Percentiles rank a stretch among this genome's conserved stretches.
These are phyloP conservation scores for Vicia faba DNA, from an alignment of 306 rosid genomes.

Conservation along the genomic window DNA sequence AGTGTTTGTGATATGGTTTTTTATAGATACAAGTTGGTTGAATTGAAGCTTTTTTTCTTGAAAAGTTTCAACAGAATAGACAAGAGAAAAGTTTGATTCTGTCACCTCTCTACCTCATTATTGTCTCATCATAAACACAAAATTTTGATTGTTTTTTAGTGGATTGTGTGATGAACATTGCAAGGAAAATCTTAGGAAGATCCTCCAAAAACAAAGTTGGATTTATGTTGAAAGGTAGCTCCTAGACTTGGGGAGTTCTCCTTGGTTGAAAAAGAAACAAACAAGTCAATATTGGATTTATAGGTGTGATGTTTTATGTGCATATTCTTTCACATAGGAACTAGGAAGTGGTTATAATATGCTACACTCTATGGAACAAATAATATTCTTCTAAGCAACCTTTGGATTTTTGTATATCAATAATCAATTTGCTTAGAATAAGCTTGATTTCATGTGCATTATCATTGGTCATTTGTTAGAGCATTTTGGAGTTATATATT, in stretches of 20 bases:
- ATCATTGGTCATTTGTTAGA: not conserved
- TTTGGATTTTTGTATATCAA: not conserved
- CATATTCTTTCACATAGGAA: constrained; percentile 22
- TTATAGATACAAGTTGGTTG: constrained; percentile 25
- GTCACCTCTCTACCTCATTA: constrained; percentile 33
- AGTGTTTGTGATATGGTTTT: constrained; percentile 22
- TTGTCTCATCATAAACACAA: constrained; percentile 38
- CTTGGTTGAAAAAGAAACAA: constrained; percentile 25
- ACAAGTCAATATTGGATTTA: constrained; percentile 24
- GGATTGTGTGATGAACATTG: constrained; percentile 28
- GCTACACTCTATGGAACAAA: constrained; percentile 17
- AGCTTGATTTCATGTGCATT: not conserved
- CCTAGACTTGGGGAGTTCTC: constrained; percentile 36
- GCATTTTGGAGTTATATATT: constrained; percentile 9
- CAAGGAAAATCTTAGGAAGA: constrained; percentile 51
- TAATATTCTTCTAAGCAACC: constrained; percentile 28
- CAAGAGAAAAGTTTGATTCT: constrained; percentile 41
- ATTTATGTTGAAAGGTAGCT: constrained; percentile 3
- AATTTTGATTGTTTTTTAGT: constrained; percentile 18
- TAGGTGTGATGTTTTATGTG: not conserved
- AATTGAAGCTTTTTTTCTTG: constrained; percentile 8
- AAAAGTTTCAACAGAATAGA: constrained; percentile 22
- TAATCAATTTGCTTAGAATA: not conserved
- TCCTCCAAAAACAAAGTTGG: constrained; percentile 43
- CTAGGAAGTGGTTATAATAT: constrained; percentile 5